Conservation (phyloP, 2,329 filamentous ascomycete species). For the Rutstroemia sp. region DNA sequence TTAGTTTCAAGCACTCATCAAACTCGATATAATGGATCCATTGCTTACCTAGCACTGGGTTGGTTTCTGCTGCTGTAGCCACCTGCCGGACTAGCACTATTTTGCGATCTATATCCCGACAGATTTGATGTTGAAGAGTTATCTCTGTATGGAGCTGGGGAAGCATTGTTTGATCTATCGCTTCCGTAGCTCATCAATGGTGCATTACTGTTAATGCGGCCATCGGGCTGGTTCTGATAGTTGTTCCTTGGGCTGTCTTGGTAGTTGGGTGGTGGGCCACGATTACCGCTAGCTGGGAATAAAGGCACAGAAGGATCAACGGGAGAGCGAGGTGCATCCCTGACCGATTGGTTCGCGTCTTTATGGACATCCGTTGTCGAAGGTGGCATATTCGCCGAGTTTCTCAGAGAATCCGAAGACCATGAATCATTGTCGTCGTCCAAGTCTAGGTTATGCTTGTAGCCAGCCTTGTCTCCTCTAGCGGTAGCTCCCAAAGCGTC, state of each 20-base stretch:
- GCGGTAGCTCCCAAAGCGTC: constrained; percentile 86
- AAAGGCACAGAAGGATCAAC: constrained; percentile 44
- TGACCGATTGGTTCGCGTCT: constrained; percentile 15
- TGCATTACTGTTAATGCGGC: constrained; percentile 11
- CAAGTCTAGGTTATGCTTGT: constrained; percentile 52
- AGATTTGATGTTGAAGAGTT: constrained; percentile 29
- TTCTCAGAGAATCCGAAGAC: constrained; percentile 49
- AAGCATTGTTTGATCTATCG: constrained; percentile 10
- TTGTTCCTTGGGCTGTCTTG: constrained; percentile 22
- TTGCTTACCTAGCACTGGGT: constrained; percentile 40
- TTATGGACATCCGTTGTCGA: constrained; percentile 24
- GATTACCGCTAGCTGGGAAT: constrained; percentile 36
- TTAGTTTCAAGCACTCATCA: constrained; percentile 17
- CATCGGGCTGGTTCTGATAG: constrained; percentile 16
- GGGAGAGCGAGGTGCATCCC: constrained; percentile 37
- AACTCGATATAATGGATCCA: background rate
- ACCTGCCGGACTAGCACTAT: constrained; percentile 34
- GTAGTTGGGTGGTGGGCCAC: constrained; percentile 28
- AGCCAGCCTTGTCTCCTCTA: constrained; percentile 66
- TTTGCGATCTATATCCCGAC: constrained; percentile 32
- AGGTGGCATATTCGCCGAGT: constrained; percentile 33
- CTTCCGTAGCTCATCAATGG: constrained; percentile 17
- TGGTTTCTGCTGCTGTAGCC: constrained; percentile 29
- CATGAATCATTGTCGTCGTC: constrained; percentile 67
- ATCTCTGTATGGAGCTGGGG: constrained; percentile 26